phyloP scores from a whole-genome alignment of 129 eudicot genomes.

The Apium graveolens region DNA sequence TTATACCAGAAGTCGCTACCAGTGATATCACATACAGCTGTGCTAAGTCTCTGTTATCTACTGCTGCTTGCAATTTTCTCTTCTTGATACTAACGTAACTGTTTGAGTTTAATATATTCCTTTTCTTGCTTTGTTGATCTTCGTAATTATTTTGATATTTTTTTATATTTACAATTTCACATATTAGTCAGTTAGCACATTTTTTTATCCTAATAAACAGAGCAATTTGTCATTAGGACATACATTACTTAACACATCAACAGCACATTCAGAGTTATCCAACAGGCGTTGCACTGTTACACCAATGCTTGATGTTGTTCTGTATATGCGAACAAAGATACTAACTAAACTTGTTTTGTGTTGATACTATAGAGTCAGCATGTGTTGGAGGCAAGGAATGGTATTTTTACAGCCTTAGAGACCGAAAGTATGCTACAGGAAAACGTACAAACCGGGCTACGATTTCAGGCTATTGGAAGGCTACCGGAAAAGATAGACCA shows the following conservation, averaged over 20 bases:
- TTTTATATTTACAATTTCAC: neutral
- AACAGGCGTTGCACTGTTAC: too few species aligned
- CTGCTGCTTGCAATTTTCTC: neutral
- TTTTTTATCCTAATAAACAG: neutral
- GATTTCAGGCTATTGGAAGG: conserved; percentile 87
- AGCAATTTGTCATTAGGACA: neutral
- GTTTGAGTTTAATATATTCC: neutral
- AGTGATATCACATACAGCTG: neutral
- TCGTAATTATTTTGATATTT: too few species aligned
- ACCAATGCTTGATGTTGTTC: neutral
- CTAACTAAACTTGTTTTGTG: neutral
- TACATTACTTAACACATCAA: neutral
- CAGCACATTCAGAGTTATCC: neutral
- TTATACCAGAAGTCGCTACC: neutral
- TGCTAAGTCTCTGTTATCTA: neutral
- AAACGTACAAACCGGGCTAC: conserved; percentile 90
- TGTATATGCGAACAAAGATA: neutral
- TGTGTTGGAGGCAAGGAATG: conserved; percentile 87
- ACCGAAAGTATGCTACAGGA: conserved; percentile 84
- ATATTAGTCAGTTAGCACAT: neutral
- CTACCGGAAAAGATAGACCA: conserved; percentile 89
- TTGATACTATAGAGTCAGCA: conserved; percentile 37
- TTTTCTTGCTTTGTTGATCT: neutral
- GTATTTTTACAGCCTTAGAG: conserved; percentile 86
- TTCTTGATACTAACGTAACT: neutral